A percentile compares a stretch with the other conserved stretches of the same genome.
These are phyloP conservation scores for Metschnikowia chrysomelidarum DNA, from an alignment of 805 yeast genomes.

Conservation along the genomic window DNA sequence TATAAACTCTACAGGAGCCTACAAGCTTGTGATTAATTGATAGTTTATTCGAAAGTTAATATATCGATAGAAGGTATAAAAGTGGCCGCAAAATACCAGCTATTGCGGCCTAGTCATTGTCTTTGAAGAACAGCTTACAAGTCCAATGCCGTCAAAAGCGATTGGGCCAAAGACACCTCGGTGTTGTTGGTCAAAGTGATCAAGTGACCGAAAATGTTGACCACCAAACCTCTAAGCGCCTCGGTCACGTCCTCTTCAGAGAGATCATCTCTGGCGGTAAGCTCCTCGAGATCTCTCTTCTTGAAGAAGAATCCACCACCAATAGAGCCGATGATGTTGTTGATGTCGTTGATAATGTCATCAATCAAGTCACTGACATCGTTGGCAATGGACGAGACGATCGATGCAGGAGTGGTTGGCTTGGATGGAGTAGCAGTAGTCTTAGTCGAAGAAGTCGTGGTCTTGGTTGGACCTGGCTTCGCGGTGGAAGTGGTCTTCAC, in stretches of 20 bases:
- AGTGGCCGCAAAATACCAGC: too few relatives aligned
- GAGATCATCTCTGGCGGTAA: not conserved
- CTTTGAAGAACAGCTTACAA: not conserved
- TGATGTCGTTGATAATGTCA: slow-evolving; percentile 5
- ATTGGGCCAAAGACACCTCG: slow-evolving; percentile 9
- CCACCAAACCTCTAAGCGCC: slow-evolving; percentile 7
- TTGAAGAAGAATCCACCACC: slow-evolving; percentile 1
- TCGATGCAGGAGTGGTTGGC: not conserved
- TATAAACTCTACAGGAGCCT: too few relatives aligned
- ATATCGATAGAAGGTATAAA: too few relatives aligned
- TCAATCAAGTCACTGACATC: slow-evolving; percentile 3
- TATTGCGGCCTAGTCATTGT: not conserved
- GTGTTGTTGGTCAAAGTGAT: slow-evolving; percentile 9
- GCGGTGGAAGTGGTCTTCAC: not conserved
- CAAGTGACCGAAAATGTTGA: slow-evolving; percentile 7
- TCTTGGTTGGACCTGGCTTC: not conserved
- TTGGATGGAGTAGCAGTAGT: slow-evolving; percentile 1
- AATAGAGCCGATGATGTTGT: not conserved
- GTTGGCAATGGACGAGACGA: slow-evolving; percentile 3
- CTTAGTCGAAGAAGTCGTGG: not conserved
- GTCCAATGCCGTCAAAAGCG: slow-evolving; percentile 7
- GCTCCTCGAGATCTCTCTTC: slow-evolving; percentile 6
- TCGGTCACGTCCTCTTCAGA: slow-evolving; percentile 1
- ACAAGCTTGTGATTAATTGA: too few relatives aligned
- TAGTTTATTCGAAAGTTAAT: too few relatives aligned